Base-by-base conservation (phyloP, 2,329 filamentous ascomycete species). In the Calonectria hongkongensis region DNA sequence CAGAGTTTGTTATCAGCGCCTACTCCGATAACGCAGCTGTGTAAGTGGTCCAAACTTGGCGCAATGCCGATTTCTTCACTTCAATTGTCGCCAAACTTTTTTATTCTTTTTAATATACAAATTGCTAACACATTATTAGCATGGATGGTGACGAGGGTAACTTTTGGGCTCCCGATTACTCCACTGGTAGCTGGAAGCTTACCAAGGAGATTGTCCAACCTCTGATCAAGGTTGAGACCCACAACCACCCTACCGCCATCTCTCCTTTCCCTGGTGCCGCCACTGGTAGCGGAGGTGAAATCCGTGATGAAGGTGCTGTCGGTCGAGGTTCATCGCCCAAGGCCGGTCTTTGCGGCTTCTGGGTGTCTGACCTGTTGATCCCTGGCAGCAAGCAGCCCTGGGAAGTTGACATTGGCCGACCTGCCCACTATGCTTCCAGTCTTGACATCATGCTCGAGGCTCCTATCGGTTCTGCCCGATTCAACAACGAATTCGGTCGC, bases 21-120 rank as follows among this genome's bases (percentile, higher is more conserved):
- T 99, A 99, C 85, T 98, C 95, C 80, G 97, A 99, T 83, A 99
- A 99, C 82, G 97, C 97, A 30, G 97, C 97, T n/a, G 97, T 99
- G 78, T 80, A 78, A 78, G 78, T 75, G 41, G 30, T 9, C n/a
- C 36, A 36, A n/a, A 15, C 25, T 7, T 39, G n/a, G 6, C 33
- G 21, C 33, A 41, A 25, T 18, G 16, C 7, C 10, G 27, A 15
- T 60, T 18, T 13, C 36, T 16, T 58, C 16, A 6, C 50, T 30
- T 54, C 8, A 12, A 41, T 25, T 48, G 45, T 13, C 45, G 8
- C n/a, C 9, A 41, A 28, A 2, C 8, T 25, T 27, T 25, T 41
- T 15, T 33, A 5, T 33, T 10, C 8, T 25, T 27, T 25, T 41
- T 15, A 4, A 10, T 10, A 10, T 60, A 9, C 2, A 9, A 41